Conservation (phyloP, 2,329 filamentous ascomycete genomes). For the Fusarium illudens region DNA sequence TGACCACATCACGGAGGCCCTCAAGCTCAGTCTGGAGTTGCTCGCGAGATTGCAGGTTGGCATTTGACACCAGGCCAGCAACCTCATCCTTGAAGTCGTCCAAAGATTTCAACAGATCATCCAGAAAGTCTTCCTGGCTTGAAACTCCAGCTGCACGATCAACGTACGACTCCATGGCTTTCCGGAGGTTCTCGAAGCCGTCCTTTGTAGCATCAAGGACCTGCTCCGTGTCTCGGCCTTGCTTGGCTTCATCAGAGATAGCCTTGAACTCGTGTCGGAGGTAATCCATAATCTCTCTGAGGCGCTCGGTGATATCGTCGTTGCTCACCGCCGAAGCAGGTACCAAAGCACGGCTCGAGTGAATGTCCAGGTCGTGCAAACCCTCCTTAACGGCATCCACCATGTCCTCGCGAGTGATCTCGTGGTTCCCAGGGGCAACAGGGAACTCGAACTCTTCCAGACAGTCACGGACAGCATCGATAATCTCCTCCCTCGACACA, state of each 20-base stretch:
- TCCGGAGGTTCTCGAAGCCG: slow-evolving; percentile 81
- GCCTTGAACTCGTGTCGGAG: slow-evolving; percentile 68
- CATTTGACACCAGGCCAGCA: slow-evolving; percentile 64
- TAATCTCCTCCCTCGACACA: slow-evolving; percentile 82
- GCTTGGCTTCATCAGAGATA: slow-evolving; percentile 72
- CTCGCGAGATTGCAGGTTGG: slow-evolving; percentile 61
- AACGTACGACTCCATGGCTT: slow-evolving; percentile 83
- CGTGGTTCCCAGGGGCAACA: slow-evolving; percentile 61
- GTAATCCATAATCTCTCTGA: slow-evolving; percentile 71
- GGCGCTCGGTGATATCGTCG: slow-evolving; percentile 61
- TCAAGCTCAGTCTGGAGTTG: slow-evolving; percentile 85
- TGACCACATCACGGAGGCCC: slow-evolving; percentile 79
- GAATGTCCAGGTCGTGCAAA: slow-evolving; percentile 60
- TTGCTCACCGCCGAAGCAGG: slow-evolving; percentile 52
- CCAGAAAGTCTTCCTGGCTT: slow-evolving; percentile 80
- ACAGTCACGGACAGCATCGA: slow-evolving; percentile 84
- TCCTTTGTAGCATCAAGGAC: slow-evolving; percentile 88
- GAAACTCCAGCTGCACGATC: slow-evolving; percentile 74
- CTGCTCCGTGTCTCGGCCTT: slow-evolving; percentile 86
- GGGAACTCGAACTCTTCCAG: slow-evolving; percentile 86
- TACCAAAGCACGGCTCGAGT: slow-evolving; percentile 52
- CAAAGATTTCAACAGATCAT: slow-evolving; percentile 70
- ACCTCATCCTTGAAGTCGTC: slow-evolving; percentile 74
- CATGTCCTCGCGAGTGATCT: slow-evolving; percentile 68
- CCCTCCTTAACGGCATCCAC: slow-evolving; percentile 70